A percentile compares a stretch with the other conserved stretches of the same genome.
Evolutionary conservation across 257 asterid species (phyloP).

Genomic region (Plantago major): DNA sequence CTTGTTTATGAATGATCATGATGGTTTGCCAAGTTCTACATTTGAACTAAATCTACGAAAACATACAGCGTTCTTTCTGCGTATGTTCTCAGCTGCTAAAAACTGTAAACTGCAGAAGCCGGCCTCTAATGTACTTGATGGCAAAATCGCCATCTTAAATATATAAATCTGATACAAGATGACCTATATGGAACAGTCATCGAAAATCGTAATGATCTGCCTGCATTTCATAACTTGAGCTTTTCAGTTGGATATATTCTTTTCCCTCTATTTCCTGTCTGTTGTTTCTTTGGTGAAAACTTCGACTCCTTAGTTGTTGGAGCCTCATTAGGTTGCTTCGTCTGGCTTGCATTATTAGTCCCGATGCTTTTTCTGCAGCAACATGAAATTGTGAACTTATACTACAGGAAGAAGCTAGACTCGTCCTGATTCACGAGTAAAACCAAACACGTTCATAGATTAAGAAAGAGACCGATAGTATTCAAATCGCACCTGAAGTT

Average conservation of each 20-base stretch:
- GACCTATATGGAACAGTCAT: no score
- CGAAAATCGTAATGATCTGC: no score
- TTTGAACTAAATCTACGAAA: no score
- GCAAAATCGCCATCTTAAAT: no score
- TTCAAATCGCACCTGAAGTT: constrained; percentile 51
- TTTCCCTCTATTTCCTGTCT: constrained; percentile 27
- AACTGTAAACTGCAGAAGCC: no score
- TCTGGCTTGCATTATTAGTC: constrained; percentile 25
- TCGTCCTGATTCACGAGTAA: not conserved
- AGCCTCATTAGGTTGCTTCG: constrained; percentile 16
- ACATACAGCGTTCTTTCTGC: no score
- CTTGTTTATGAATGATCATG: no score
- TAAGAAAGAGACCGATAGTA: not conserved
- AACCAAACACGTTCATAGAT: not conserved
- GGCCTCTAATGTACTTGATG: no score
- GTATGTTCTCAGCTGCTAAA: no score
- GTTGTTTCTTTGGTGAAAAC: constrained; percentile 32
- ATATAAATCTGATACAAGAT: no score
- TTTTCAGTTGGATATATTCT: constrained; percentile 59
- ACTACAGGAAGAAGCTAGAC: not conserved
- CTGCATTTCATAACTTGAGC: constrained; percentile 40
- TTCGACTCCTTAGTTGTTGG: constrained; percentile 23
- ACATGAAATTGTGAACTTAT: not conserved
- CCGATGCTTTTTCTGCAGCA: constrained; percentile 40
- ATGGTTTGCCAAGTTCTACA: no score